Conservation (phyloP, 768 basidiomycete species). For the Dentipellis sp. region DNA sequence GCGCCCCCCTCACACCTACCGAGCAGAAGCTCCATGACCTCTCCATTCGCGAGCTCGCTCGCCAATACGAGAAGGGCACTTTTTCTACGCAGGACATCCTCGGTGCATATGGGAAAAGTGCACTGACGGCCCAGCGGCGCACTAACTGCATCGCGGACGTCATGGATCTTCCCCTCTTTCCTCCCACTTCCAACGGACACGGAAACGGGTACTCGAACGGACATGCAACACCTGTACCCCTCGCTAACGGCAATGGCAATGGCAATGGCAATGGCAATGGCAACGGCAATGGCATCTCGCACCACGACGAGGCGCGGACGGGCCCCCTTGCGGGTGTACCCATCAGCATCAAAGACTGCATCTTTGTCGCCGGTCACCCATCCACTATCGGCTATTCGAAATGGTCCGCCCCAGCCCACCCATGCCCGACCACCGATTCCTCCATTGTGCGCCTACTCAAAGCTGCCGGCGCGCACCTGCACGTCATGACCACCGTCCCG, state of each 20-base stretch:
- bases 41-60: constrained; percentile 28
- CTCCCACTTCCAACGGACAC: neutral
- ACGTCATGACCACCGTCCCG: constrained; percentile 35
- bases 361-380: constrained; percentile 37
- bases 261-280: neutral
- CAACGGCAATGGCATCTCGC: neutral
- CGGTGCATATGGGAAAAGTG: constrained; percentile 31
- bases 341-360: constrained; percentile 39
- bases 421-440: constrained; percentile 26
- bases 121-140: constrained; percentile 28
- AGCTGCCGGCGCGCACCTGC: constrained; percentile 33
- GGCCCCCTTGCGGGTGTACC: constrained; percentile 35
- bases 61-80: constrained; percentile 19
- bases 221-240: too few relatives aligned
- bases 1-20: neutral
- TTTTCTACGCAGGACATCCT: constrained; percentile 24
- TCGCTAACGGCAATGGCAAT: too few relatives aligned
- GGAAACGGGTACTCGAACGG: neutral
- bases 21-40: constrained; percentile 28
- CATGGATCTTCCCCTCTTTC: constrained; percentile 14
- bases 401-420: constrained; percentile 22
- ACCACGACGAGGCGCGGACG: neutral
- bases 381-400: constrained; percentile 35
- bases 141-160: constrained; percentile 45
- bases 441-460: constrained; percentile 30